phyloP scores from a whole-genome alignment of 495 filamentous ascomycete species.

The Pseudomonodictys pantanalensis region DNA sequence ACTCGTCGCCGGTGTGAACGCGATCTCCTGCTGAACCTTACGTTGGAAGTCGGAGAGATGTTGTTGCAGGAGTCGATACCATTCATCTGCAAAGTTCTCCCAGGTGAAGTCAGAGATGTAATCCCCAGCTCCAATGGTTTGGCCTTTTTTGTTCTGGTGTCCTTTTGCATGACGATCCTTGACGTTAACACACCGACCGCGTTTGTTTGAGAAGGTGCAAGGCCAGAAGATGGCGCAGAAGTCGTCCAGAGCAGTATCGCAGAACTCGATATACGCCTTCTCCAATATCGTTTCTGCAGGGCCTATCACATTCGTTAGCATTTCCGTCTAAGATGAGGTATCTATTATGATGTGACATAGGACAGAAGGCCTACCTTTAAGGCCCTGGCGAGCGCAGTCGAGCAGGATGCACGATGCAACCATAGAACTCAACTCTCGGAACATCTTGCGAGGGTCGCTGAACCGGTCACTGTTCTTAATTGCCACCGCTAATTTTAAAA shows the following conservation, averaged over 20 bases:
- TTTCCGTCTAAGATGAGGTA: no score
- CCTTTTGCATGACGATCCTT: constrained; percentile 49
- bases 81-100: constrained; percentile 39
- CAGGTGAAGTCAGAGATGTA: constrained; percentile 48
- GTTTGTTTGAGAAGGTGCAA: constrained; percentile 44
- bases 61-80: constrained; percentile 16
- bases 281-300: background rate
- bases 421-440: constrained; percentile 50
- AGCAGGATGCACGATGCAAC: constrained; percentile 56
- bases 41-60: constrained; percentile 8
- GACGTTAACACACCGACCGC: constrained; percentile 47
- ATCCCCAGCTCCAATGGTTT: constrained; percentile 46
- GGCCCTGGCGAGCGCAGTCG: constrained; percentile 47
- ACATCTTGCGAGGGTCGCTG: constrained; percentile 41
- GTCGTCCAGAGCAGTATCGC: constrained; percentile 48
- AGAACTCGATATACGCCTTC: constrained; percentile 41
- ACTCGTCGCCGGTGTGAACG: background rate
- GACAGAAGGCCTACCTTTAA: constrained; percentile 36
- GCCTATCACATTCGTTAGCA: background rate
- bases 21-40: constrained; percentile 33
- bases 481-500: constrained; percentile 50
- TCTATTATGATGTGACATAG: background rate
- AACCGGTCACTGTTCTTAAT: constrained; percentile 42
- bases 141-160: constrained; percentile 50
- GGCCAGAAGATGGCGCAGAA: constrained; percentile 51